A percentile compares a stretch with the other conserved stretches of the same genome.
Conservation (phyloP, 164 flowering plant species). For the Protea cynaroides region DNA sequence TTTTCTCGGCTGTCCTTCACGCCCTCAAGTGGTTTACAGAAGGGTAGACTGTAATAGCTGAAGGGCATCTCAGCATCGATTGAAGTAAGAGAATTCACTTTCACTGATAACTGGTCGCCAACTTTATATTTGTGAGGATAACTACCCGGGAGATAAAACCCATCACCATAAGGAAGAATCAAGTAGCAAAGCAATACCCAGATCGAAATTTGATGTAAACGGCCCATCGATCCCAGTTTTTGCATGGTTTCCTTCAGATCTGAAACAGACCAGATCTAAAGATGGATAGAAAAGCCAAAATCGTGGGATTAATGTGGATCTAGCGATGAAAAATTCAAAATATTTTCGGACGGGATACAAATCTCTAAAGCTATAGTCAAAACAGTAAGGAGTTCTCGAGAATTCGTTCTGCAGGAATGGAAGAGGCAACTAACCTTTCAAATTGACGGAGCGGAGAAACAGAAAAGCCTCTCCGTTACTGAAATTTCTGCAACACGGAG, state of each 20-base stretch:
- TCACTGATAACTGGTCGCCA: constrained; percentile 47
- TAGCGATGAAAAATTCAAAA: not conserved
- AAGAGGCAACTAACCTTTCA: not conserved
- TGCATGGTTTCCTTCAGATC: constrained; percentile 28
- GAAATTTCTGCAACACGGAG: constrained; percentile 1
- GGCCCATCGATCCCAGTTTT: constrained; percentile 28
- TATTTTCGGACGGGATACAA: not conserved
- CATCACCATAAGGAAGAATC: constrained; percentile 35
- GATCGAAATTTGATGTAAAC: constrained; percentile 24
- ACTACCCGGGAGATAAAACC: constrained; percentile 85
- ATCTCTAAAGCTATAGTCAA: not conserved
- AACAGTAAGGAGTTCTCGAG: not conserved
- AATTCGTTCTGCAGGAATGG: no score
- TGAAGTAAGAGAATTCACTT: constrained; percentile 76
- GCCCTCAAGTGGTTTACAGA: constrained; percentile 60
- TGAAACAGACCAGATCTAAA: constrained; percentile 19
- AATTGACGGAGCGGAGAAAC: not conserved
- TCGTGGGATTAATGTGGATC: not conserved
- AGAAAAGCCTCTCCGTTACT: not conserved
- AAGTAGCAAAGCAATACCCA: constrained; percentile 35
- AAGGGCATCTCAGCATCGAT: constrained; percentile 80
- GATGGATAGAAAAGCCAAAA: constrained; percentile 2
- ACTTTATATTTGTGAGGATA: constrained; percentile 62
- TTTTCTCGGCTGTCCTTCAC: constrained; percentile 76
- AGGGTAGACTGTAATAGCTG: constrained; percentile 69